Base-by-base conservation (phyloP, 805 yeast genomes). In the Hanseniaspora lindneri region DNA sequence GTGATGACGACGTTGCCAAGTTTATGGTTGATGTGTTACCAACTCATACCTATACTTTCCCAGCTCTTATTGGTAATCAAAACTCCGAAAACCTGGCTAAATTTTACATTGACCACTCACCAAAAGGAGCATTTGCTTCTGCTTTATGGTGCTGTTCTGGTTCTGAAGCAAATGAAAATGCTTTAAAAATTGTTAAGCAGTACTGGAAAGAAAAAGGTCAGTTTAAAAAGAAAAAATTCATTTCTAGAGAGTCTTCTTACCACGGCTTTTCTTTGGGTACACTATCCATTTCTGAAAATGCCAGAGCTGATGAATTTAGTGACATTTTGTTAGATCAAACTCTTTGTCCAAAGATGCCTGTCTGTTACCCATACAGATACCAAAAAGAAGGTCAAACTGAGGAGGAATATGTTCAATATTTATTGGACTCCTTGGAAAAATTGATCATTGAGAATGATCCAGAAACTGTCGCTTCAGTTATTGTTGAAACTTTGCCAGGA, bases 81-180 rank as follows among this genome's bases (percentile, higher is more conserved):
- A 59, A 65, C 5, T 67, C 74, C 23, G 75, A 72, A 52, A 66
- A 63, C 7, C 56, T 72, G 43, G 67, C 73, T 24, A 57, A 66
- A 42, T 68, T 64, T 61, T 71, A 66, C 43, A 61, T 68, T 50
- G 66, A 64, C 4, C 60, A 60, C 37, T 65, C 71, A 11, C 70
- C 71, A 44, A 54, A 62, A 36, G 64, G 60, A 33, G 68, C 63
- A 8, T 69, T 68, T 50, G 54, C 60, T 1, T 62, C 70, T 19
- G 73, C 70, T 13, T 52, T 68, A 36, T 67, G 79, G 61, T 70
- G 74, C 50, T 73, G 77, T 53, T 73, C 80, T 9, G 86, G 86
- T 16, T 68, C 82, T 19, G 83, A 78, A 60, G 75, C 81, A 30
- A 78, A 75, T 58, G 83, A 78, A 58, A 79, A 77, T 40, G 80